Percentiles rank a stretch among this genome's conserved stretches.
phyloP scores from a whole-genome alignment of 345 rosid species.

The Aquilaria yunnanensis region DNA sequence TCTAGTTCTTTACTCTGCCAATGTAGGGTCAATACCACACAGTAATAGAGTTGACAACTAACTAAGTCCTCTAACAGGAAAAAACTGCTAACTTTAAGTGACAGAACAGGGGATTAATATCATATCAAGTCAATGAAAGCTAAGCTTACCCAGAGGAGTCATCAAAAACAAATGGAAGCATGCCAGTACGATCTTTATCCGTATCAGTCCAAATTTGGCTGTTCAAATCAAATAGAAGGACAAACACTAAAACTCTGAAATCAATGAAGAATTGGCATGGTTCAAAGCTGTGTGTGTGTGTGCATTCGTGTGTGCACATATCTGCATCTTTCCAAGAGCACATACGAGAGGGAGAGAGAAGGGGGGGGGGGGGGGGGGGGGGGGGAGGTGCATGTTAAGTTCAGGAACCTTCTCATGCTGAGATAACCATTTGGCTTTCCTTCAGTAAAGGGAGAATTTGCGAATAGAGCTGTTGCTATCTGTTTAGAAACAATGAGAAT shows the following conservation, averaged over 20 bases:
- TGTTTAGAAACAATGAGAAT: slow-evolving; percentile 35
- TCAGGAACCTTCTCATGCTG: slow-evolving; percentile 87
- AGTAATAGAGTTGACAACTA: neutral
- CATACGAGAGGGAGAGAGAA: slow-evolving; percentile 2
- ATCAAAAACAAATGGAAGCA: slow-evolving; percentile 97
- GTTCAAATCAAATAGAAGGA: slow-evolving; percentile 27
- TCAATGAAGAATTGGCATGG: slow-evolving; percentile 10
- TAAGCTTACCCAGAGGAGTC: slow-evolving; percentile 82
- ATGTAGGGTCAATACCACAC: no score
- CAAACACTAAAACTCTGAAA: neutral
- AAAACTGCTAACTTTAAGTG: neutral
- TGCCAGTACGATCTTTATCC: slow-evolving; percentile 84
- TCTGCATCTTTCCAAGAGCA: no score
- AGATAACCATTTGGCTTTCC: slow-evolving; percentile 98
- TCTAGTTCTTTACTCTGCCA: no score
- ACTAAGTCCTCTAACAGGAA: neutral
- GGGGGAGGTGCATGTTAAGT: slow-evolving; percentile 5
- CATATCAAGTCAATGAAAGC: neutral
- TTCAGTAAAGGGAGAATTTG: slow-evolving; percentile 96
- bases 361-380: slow-evolving; percentile 6
- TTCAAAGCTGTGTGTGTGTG: no score
- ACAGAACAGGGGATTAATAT: slow-evolving; percentile 4
- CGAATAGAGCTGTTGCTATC: slow-evolving; percentile 98
- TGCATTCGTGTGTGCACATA: no score
- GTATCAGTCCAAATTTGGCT: slow-evolving; percentile 98